phyloP scores from a whole-genome alignment of 2,329 filamentous ascomycete genomes.

The Metarhizium humberi region DNA sequence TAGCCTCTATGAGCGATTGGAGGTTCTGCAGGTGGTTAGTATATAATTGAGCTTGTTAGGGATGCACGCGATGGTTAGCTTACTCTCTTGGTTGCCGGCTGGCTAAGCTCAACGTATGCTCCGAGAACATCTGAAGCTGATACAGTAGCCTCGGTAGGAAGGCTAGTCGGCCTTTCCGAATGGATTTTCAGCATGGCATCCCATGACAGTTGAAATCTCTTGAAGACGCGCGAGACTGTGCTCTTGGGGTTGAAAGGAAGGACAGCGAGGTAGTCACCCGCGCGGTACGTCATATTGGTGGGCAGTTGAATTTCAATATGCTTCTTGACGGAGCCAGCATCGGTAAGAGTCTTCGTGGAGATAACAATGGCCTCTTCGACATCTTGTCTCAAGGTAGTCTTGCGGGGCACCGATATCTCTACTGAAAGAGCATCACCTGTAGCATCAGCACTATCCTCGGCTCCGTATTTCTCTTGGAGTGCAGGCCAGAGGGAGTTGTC shows the following conservation, averaged over 20 bases:
- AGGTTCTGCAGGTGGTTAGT: conserved; percentile 21
- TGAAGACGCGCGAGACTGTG: conserved; percentile 54
- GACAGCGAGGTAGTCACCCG: conserved; percentile 69
- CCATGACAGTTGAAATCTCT: conserved; percentile 57
- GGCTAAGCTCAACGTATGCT: conserved; percentile 63
- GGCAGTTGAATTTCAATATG: conserved; percentile 62
- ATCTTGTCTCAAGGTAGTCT: conserved; percentile 52
- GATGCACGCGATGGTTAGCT: conserved; percentile 8
- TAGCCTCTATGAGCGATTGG: conserved; percentile 36
- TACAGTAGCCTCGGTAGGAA: conserved; percentile 47
- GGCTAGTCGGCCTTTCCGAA: conserved; percentile 37
- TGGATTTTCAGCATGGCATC: conserved; percentile 57
- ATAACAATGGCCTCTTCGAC: conserved; percentile 52
- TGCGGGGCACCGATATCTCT: conserved; percentile 42
- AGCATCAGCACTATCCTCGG: conserved; percentile 17
- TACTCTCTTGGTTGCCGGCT: conserved; percentile 61
- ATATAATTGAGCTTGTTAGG: background rate
- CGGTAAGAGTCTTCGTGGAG: conserved; percentile 40
- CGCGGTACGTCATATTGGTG: conserved; percentile 53
- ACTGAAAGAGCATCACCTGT: conserved; percentile 25
- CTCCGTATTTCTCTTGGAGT: conserved; percentile 34
- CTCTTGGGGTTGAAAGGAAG: conserved; percentile 59
- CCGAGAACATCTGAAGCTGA: conserved; percentile 55
- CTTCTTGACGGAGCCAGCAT: conserved; percentile 46
- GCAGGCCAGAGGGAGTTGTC: conserved; percentile 44